Conservation (phyloP, 2,329 filamentous ascomycete genomes). For the Colletotrichum neosansevieriae region DNA sequence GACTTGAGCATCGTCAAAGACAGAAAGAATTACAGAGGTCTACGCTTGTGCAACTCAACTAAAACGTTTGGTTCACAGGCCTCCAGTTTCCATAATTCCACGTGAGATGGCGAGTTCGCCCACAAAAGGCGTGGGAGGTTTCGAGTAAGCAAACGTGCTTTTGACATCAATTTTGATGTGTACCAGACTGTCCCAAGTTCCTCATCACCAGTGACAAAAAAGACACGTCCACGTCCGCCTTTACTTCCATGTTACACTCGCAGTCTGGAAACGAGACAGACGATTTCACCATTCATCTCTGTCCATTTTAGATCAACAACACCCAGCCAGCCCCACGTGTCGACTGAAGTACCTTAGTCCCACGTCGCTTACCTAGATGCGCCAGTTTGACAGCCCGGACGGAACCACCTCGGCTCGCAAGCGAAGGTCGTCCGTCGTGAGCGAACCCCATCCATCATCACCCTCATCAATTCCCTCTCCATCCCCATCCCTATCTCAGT, state of each 20-base stretch:
- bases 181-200: background rate
- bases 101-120: slow-evolving; percentile 12
- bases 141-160: background rate
- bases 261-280: background rate
- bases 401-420: slow-evolving; percentile 11
- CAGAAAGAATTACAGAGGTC: background rate
- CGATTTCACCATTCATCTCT: background rate
- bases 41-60: background rate
- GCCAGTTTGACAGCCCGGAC: slow-evolving; percentile 3
- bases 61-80: background rate
- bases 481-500: background rate
- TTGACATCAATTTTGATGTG: slow-evolving; percentile 2
- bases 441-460: background rate
- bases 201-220: background rate
- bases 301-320: background rate
- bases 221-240: background rate
- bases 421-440: background rate
- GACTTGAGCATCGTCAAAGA: background rate
- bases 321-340: background rate
- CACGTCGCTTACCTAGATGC: slow-evolving; percentile 3
- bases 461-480: background rate
- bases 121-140: background rate
- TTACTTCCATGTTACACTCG: background rate
- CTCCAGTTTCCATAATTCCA: background rate
- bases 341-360: background rate